Base-by-base conservation (phyloP, 2,329 filamentous ascomycete species). In the Penicillium sclerotiorum region DNA sequence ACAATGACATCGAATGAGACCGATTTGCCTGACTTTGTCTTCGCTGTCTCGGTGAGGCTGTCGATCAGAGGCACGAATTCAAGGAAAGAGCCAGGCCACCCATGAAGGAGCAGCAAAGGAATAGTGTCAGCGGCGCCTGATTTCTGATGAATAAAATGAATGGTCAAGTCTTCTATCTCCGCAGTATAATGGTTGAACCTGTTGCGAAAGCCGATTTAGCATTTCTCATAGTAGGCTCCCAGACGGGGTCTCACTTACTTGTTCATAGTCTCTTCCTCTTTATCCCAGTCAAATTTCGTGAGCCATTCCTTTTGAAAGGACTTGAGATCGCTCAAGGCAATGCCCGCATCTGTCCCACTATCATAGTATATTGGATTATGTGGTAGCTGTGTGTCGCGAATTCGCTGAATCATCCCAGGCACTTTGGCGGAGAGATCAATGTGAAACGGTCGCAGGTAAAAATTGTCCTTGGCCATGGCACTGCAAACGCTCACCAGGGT, bases 31-130 rank as follows among this genome's bases (percentile, higher is more conserved):
- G 45, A 28, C 3, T 18, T 17, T 23, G 46, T 53, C 8, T 25
- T 42, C 15, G 33, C 46, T 18, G 36, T 18, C 21, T 46, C 17
- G 30, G 46, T 53, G 4, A 53, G 36, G 3, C 49, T 8, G 35
- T 53, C 21, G 36, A 53, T 53, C 6, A 53, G 42, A 8, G 47
- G 47, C 5, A 30, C 22, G 17, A 53, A 53, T 22, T 53, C 50
- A n/a, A 49, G 32, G 20, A 53, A 49, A 15, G 50, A 53, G 8
- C 50, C 50, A 5, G 50, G 50, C 50, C 50, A 53, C 3, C 50
- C 50, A 37, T 53, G 50, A 15, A 53, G 27, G 8, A 53, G 37
- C 9, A 53, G 41, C 9, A 53, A 37, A 8, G 46, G 50, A n/a
- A 53, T 49, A n/a, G 50, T 46, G 8, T 49, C 27, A 3, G 42